A percentile compares a stretch with the other conserved stretches of the same genome.
Conservation (phyloP, 495 filamentous ascomycete genomes). For the Penicillium longicatenatum region DNA sequence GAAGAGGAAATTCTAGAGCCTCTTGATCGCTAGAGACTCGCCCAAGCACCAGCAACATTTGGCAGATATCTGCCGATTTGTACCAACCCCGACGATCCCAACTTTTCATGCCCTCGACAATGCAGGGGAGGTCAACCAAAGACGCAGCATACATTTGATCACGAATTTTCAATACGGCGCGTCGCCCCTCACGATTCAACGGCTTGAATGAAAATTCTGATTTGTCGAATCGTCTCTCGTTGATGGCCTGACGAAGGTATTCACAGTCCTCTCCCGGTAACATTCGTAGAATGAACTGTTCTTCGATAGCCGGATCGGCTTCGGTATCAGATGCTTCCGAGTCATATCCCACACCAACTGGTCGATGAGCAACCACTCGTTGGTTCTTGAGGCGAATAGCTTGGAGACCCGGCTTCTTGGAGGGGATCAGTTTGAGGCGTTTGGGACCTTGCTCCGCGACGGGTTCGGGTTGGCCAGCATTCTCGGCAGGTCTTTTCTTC, state of each 20-base stretch:
- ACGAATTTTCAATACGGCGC: conserved; percentile 69
- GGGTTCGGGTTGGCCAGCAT: conserved; percentile 28
- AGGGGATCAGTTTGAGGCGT: conserved; percentile 46
- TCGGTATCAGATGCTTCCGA: conserved; percentile 94
- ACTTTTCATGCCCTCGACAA: conserved; percentile 94
- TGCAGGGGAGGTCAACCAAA: conserved; percentile 85
- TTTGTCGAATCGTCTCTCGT: conserved; percentile 71
- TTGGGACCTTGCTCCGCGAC: conserved; percentile 37
- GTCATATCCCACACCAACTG: conserved; percentile 86
- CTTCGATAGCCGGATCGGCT: conserved; percentile 80
- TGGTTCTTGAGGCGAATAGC: conserved; percentile 59
- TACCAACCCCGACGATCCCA: conserved; percentile 92
- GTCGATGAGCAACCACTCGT: conserved; percentile 62
- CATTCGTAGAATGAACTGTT: conserved; percentile 89
- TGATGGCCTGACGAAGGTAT: conserved; percentile 68
- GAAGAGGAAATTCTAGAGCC: conserved; percentile 65
- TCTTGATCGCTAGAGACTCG: conserved; percentile 70
- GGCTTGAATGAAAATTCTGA: conserved; percentile 74
- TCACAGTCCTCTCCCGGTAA: conserved; percentile 82
- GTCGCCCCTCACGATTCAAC: conserved; percentile 70
- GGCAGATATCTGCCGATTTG: conserved; percentile 91
- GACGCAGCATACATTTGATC: conserved; percentile 75
- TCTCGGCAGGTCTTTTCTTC: conserved; percentile 46
- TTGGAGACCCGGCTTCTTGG: conserved; percentile 45
- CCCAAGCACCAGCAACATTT: conserved; percentile 88